Evolutionary conservation across 2,329 filamentous ascomycete genomes (phyloP), one percentile per base, ranked within the genome.

Genomic region (Thielaviopsis euricoi): DNA sequence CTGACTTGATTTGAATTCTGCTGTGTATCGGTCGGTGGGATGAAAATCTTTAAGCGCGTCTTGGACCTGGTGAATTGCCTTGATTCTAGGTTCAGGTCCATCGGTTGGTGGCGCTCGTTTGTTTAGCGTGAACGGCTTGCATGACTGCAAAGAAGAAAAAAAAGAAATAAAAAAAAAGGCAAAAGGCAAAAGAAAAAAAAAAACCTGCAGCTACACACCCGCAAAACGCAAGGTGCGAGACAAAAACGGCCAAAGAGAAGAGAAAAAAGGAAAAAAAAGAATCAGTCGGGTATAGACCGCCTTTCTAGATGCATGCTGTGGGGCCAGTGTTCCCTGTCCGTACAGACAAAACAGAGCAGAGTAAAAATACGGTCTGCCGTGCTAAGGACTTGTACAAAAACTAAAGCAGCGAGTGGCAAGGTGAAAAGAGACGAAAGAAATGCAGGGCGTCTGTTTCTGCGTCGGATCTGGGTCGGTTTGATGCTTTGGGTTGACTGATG

Each of bases 131-230:
- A 10, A 33, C 29, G 29, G 29, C 29, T 10, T 33, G 29, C 29
- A 33, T 33, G 19, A 22, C 49, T 50, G 9, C 19, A 9, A 51
- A 56, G 12, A 22, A 15, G 29, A 55, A 23, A 19, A 52, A 19
- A 54, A 29, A 50, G 55, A 56, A 12, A 56, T 22, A 51, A 37
- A n/a, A 52, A 50, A 40, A 33, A 53, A 55, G 46, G 15, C 50
- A 19, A 37, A 21, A 19, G 25, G 23, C 7, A 37, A 52, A 25
- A 9, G 15, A 50, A 50, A 19, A 50, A 21, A 50, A 50, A 3
- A 9, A 9, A 6, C 15, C 19, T 48, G 17, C 52, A 46, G 52
- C 43, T 58, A 40, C 29, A 33, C 29, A 33, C 29, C 12, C 2
- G 29, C 29, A 33, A 33, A 33, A 33, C 52, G 43, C 40, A 52